Evolutionary conservation across 305 asterid genomes (phyloP).

Genomic region (Euphrasia arctica): DNA sequence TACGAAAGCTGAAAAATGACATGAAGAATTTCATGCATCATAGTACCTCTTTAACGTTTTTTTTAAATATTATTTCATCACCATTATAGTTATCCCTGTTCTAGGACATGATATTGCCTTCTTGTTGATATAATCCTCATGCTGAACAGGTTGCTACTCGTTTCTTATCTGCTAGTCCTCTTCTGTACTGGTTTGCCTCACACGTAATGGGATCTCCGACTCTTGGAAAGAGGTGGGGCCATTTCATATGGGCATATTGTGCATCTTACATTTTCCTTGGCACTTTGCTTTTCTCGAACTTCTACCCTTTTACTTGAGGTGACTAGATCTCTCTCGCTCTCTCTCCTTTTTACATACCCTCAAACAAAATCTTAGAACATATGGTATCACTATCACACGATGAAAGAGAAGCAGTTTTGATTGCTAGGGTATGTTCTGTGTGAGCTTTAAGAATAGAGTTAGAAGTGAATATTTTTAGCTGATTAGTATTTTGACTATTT

Average conservation of each 20-base stretch:
- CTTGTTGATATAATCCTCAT: conserved; percentile 10
- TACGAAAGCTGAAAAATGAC: background rate
- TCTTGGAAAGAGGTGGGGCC: conserved; percentile 60
- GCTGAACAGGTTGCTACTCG: conserved; percentile 76
- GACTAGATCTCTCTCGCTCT: background rate
- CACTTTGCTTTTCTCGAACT: conserved; percentile 85
- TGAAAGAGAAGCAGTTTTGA: conserved; percentile 7
- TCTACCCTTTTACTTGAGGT: conserved; percentile 91
- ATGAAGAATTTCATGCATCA: background rate
- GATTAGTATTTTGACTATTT: background rate
- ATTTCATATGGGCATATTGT: conserved; percentile 72
- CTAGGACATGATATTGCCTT: background rate
- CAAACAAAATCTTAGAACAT: background rate
- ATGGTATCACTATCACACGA: background rate
- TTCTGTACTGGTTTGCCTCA: conserved; percentile 60
- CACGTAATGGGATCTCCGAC: conserved; percentile 43
- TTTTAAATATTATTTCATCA: background rate
- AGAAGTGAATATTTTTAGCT: conserved; percentile 2
- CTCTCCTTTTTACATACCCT: background rate
- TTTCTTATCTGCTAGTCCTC: conserved; percentile 75
- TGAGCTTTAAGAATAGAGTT: background rate
- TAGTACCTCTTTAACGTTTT: background rate
- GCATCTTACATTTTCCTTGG: conserved; percentile 77
- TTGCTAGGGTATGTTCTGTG: background rate
- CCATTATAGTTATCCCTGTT: conserved; percentile 12